Base-by-base conservation (phyloP, 371 early-diverging fungal genomes). In the Zopfochytrium polystomum region DNA sequence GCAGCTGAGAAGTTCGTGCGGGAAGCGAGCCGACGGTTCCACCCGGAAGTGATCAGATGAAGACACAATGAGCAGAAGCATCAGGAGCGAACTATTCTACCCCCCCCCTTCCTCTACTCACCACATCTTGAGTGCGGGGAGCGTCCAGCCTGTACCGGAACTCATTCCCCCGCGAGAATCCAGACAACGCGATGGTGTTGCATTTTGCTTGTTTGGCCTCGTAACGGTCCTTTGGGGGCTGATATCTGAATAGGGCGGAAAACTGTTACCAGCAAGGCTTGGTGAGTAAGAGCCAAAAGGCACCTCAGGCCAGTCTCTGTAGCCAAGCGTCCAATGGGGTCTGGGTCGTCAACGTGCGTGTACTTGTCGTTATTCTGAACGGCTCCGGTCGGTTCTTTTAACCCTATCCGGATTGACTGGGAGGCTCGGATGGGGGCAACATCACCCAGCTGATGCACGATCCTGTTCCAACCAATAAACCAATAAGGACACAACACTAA, bases 301-400 rank as follows among this genome's bases (percentile, higher is more conserved):
- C 26, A 67, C 68, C 63, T 52, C 11, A 42, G 44, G 6, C 62
- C 51, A n/a, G 70, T 67, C 54, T 73, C 70, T 25, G 74, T 73
- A 34, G 58, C 18, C 29, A 66, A 70, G 13, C 68, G 58, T 30
- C 56, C 63, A 6, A 18, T 58, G 23, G 67, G 55, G 25, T 52
- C 29, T 18, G 65, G 61, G 15, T 61, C 69, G 30, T 26, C 33
- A 3, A 23, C 34, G 45, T 26, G 54, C 1, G 65, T 34, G 35
- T 58, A 62, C 33, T 62, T 62, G 3, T 55, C 59, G 47, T 74
- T 74, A 65, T 74, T 74, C 3, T 64, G 68, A 33, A 74, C 74
- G 22, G 63, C 66, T 0, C 74, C 74, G 6, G 71, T 68, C 15
- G 74, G 59, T 32, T 71, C 74, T 43, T 74, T 74, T 33, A 33